Evolutionary conservation across 1,284 basidiomycete species (phyloP), one percentile per base, ranked within the genome.

Genomic region (Malassezia obtusa): DNA sequence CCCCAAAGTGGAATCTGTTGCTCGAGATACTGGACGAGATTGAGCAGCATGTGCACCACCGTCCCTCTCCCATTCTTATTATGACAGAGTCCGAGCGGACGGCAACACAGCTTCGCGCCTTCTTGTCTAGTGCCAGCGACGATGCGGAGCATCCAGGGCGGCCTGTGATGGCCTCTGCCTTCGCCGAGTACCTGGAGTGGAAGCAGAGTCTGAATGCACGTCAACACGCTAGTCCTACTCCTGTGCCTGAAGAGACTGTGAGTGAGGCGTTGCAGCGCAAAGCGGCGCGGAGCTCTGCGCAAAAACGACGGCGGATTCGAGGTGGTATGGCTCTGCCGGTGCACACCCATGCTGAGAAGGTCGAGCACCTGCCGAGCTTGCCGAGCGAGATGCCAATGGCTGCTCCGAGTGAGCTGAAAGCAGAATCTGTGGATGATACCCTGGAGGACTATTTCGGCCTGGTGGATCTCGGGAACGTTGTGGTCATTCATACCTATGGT

Each of bases 1-100:
- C 87, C 35, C 92, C 92, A 0, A 99, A 99, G 71, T 98, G 94
- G 92, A 80, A 80, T 47, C 75, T 95, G 3, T 77, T 99, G 3
- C 81, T 83, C 0, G 87, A 90, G 12, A 81, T 94, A 0, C 73
- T 99, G 44, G 81, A 89, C 58, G 94, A 99, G 76, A 86, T 91
- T 5, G 94, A 98, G 74, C 84, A 84, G 57, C 87, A 90, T 62
- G 32, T 28, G 17, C 28, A 46, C 24, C 19, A 22, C 6, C 15
- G 24, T 14, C 30, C 31, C 24, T 10, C 45, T 3, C 43, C 70
- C 0, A 68, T 73, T 28, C 35, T 73, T 21, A 68, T 73, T 56
- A 71, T 73, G 70, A 64, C 62, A 14, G 51, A 54, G 4, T 57
- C 61, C 2, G 68, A 68, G 33, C 54, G 60, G 19, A 68, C 62